Conservation (phyloP, 306 rosid genomes). For the Prunus salicina region DNA sequence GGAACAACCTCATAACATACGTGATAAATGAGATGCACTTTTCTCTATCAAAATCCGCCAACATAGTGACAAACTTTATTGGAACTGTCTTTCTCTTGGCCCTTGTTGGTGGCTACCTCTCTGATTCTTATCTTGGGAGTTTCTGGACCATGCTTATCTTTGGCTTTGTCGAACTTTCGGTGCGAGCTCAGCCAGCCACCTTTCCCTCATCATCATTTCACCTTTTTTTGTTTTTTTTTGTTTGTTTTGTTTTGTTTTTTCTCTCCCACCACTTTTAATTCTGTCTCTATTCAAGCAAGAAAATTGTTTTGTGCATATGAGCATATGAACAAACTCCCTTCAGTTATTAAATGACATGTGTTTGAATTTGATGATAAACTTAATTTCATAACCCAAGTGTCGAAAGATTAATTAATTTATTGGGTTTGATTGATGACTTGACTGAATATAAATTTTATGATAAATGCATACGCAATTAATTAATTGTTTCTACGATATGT, state of each 20-base stretch:
- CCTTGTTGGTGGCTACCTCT: slow-evolving; percentile 89
- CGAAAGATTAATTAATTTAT: too few species aligned
- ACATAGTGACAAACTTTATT: slow-evolving; percentile 89
- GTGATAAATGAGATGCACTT: slow-evolving; percentile 90
- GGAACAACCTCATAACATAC: slow-evolving; percentile 97
- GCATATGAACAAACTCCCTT: too few species aligned
- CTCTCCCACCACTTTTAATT: not conserved
- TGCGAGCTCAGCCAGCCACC: slow-evolving; percentile 4
- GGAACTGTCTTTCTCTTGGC: slow-evolving; percentile 88
- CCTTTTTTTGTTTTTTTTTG: not conserved
- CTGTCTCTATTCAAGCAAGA: too few species aligned
- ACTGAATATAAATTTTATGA: not conserved
- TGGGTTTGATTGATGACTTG: too few species aligned
- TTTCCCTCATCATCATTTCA: not conserved
- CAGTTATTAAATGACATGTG: too few species aligned
- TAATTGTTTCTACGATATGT: too few species aligned
- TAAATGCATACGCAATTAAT: not conserved
- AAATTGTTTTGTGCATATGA: too few species aligned
- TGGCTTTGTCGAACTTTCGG: slow-evolving; percentile 88
- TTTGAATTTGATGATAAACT: too few species aligned
- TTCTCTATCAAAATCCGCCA: slow-evolving; percentile 76
- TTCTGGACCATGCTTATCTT: slow-evolving; percentile 97
- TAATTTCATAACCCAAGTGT: too few species aligned
- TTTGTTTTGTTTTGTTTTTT: not conserved
- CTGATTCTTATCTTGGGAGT: slow-evolving; percentile 92